phyloP scores from a whole-genome alignment of 164 flowering plant species.

The Vitis cinerea region DNA sequence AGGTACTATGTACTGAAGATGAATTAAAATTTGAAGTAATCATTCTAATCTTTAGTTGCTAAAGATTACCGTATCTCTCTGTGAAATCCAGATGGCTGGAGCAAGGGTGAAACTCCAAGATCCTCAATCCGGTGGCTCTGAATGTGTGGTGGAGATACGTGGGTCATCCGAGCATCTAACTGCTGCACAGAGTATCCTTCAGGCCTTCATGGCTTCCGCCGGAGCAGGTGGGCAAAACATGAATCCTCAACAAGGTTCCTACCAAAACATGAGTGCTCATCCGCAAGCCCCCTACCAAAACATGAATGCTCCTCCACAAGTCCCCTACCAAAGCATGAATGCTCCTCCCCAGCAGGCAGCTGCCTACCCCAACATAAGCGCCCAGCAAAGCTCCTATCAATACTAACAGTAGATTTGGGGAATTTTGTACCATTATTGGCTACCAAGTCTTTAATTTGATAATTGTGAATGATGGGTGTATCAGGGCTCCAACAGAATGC shows the following conservation, averaged over 20 bases:
- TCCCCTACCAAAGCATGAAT: conserved; percentile 5
- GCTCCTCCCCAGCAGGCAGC: conserved; percentile 9
- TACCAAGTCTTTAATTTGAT: not conserved
- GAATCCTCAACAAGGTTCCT: conserved; percentile 13
- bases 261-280: conserved; percentile 3
- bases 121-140: conserved; percentile 34
- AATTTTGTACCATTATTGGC: conserved; percentile 25
- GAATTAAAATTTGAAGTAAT: too few relatives aligned
- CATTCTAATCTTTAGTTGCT: too few relatives aligned
- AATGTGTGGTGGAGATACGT: conserved; percentile 38
- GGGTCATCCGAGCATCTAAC: conserved; percentile 43
- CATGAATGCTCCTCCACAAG: conserved; percentile 9
- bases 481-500: not conserved
- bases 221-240: conserved; percentile 6
- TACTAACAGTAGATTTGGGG: conserved; percentile 18
- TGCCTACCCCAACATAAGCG: not conserved
- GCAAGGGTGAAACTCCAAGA: conserved; percentile 39
- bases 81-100: conserved; percentile 32
- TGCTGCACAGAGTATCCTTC: conserved; percentile 36
- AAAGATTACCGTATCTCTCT: not conserved
- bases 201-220: conserved; percentile 28
- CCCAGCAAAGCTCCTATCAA: conserved; percentile 13
- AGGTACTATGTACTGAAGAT: too few relatives aligned
- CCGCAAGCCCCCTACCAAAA: conserved; percentile 18
- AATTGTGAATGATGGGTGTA: not conserved